Conservation (phyloP, 1,139 yeast genomes). For the Williopsis jadinii region DNA sequence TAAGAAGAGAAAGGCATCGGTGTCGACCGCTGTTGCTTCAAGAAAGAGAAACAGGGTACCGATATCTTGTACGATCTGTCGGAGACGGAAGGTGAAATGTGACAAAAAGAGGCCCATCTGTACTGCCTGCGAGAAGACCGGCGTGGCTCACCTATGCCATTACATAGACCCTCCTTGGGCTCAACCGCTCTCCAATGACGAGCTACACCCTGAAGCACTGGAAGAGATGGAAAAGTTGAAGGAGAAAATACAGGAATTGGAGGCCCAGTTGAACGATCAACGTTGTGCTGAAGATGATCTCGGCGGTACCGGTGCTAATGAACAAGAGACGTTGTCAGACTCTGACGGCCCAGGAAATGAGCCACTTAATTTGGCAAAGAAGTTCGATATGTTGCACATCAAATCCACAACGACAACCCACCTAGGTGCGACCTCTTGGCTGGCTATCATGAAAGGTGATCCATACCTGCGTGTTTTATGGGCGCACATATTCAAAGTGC, state of each 20-base stretch:
- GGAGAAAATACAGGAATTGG: slow-evolving; percentile 15
- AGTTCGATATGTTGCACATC: slow-evolving; percentile 43
- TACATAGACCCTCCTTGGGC: slow-evolving; percentile 61
- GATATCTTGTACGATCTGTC: slow-evolving; percentile 37
- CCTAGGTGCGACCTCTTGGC: slow-evolving; percentile 46
- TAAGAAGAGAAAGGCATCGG: slow-evolving; percentile 4
- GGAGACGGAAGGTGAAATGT: slow-evolving; percentile 44
- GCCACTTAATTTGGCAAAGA: slow-evolving; percentile 36
- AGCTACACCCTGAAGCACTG: slow-evolving; percentile 10
- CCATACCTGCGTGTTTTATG: slow-evolving; percentile 42
- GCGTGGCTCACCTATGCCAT: slow-evolving; percentile 66
- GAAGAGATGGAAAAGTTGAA: slow-evolving; percentile 23
- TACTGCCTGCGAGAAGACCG: slow-evolving; percentile 64
- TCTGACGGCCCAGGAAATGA: slow-evolving; percentile 17
- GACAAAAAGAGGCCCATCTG: slow-evolving; percentile 65
- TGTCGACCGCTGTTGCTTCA: slow-evolving; percentile 5
- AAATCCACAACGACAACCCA: slow-evolving; percentile 43
- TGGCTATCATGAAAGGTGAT: slow-evolving; percentile 46
- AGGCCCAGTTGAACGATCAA: slow-evolving; percentile 5
- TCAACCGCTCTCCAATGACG: slow-evolving; percentile 25
- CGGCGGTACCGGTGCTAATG: slow-evolving; percentile 2
- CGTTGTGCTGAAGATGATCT: not conserved
- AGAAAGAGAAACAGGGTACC: slow-evolving; percentile 37
- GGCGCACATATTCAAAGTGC: slow-evolving; percentile 42
- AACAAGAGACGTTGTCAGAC: not conserved